Evolutionary conservation across 140 eudicot genomes (phyloP).

Genomic region (Oenanthe javanica): DNA sequence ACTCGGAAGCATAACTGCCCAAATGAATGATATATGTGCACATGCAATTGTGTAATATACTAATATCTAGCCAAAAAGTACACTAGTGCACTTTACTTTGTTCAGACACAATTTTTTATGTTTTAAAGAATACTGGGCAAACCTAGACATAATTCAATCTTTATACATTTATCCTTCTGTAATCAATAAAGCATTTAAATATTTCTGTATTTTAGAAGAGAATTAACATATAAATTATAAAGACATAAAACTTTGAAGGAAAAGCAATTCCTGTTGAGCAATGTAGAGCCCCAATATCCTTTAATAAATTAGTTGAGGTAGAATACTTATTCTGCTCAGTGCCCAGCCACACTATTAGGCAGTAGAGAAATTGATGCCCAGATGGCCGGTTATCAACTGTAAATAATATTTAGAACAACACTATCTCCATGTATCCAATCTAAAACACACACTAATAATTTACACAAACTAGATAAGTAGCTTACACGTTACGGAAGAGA

Average conservation of each 20-base stretch:
- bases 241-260: not conserved
- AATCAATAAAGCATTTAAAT: not conserved
- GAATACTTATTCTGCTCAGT: not conserved
- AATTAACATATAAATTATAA: not conserved
- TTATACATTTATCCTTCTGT: not conserved
- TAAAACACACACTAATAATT: not conserved
- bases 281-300: not conserved
- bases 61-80: not conserved
- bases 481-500: slow-evolving; percentile 76
- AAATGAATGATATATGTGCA: not conserved
- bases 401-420: not conserved
- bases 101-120: not conserved
- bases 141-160: not conserved
- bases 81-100: not conserved
- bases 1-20: not conserved
- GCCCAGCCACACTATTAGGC: not conserved
- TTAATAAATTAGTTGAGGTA: not conserved
- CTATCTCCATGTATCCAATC: not conserved
- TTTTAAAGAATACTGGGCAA: not conserved
- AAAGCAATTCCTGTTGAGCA: not conserved
- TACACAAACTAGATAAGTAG: slow-evolving; percentile 9
- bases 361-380: not conserved
- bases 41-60: not conserved
- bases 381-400: not conserved
- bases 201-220: no score